phyloP scores from a whole-genome alignment of 352 stramenopile species.

The Pythium aristosporum region DNA sequence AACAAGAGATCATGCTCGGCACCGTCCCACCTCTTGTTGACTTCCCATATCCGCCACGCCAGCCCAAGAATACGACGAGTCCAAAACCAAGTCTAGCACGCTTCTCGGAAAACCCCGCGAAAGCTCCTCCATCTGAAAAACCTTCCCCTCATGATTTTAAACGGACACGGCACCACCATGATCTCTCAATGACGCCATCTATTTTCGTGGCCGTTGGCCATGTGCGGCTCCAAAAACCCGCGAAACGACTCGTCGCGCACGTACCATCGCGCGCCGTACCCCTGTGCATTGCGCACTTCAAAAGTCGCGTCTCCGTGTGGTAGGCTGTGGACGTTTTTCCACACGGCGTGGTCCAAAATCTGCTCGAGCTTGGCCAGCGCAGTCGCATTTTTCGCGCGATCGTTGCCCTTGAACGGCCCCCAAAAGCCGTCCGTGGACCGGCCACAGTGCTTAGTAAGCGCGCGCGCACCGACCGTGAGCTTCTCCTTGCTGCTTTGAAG shows the following conservation, averaged over 20 bases:
- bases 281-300: constrained; percentile 64
- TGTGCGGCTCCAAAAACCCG: constrained; percentile 83
- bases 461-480: constrained; percentile 72
- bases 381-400: constrained; percentile 61
- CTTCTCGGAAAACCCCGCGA: not conserved
- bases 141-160: not conserved
- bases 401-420: constrained; percentile 58
- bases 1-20: not conserved
- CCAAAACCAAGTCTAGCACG: not conserved
- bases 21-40: too few relatives aligned
- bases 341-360: constrained; percentile 57
- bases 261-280: constrained; percentile 80
- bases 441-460: constrained; percentile 81
- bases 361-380: constrained; percentile 47
- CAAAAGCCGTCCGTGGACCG: constrained; percentile 68
- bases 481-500: constrained; percentile 34
- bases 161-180: constrained; percentile 1
- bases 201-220: constrained; percentile 71
- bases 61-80: too few relatives aligned
- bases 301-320: constrained; percentile 67
- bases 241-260: constrained; percentile 55
- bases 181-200: constrained; percentile 59
- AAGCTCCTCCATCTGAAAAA: not conserved
- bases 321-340: constrained; percentile 83
- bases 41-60: too few relatives aligned